Base-by-base conservation (phyloP, 2,329 filamentous ascomycete species). In the Stagonosporopsis cucurbitacearum region DNA sequence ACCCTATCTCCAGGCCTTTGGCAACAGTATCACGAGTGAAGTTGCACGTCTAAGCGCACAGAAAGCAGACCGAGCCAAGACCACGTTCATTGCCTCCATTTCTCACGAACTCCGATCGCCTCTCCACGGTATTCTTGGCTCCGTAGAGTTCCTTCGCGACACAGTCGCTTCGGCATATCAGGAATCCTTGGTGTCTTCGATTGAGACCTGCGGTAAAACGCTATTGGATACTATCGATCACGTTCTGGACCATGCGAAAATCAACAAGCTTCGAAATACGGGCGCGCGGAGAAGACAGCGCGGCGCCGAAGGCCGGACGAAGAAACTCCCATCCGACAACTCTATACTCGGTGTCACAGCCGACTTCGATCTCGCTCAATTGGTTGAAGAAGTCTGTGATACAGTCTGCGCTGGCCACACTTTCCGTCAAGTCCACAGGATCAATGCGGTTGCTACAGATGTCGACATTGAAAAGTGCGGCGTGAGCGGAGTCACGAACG, bases 101-200 rank as follows among this genome's bases (percentile, higher is more conserved):
- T 75, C 71, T 1, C 77, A 79, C 50, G 77, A 79, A 54, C 72
- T 88, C 9, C 79, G 85, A 1, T 85, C 82, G 1, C 85, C 86
- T 0, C 73, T 88, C 0, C 85, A 88, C 57, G 86, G 85, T 2
- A 81, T 88, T n/a, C 72, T 88, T 0, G 80, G 83, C 0, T 71
- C 72, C 4, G 64, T 74, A 2, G 69, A 72, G 40, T 72, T 73
- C 25, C 60, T 74, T 2, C 62, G 64, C 13, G 71, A 73, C 33
- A 71, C 70, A 6, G 62, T 68, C 2, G 61, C 65, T 15, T 65
- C 63, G 6, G 57, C 67, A 4, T 72, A 71, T 26, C 71, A 83
- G 77, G 53, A 87, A 3, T 69, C 67, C 1, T 58, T 76, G 23
- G 62, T 77, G 0, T 63, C 64, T 13, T 71, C 72, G 0, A 72